Base-by-base conservation (phyloP, 148 eudicot genomes). In the Selenicereus undatus region DNA sequence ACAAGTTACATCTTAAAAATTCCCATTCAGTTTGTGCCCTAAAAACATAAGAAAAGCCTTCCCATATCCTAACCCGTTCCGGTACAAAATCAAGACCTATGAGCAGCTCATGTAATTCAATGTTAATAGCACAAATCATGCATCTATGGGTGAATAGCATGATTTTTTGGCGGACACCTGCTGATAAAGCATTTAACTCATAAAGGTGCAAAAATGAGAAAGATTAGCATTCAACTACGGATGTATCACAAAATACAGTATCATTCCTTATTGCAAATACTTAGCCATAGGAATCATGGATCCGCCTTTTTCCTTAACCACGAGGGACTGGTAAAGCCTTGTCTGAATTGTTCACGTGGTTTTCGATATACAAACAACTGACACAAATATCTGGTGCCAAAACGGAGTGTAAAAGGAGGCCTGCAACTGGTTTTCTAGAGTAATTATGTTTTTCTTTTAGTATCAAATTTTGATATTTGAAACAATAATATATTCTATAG, bases 281-380 rank as follows among this genome's bases (percentile, higher is more conserved):
- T 8, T 11, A 71, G 22, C 26, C 39, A 13, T 39, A 45, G 48
- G 35, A 51, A 71, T 71, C 70, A 79, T 17, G 16, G 22, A 32
- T 52, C 21, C 81, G 65, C 29, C 68, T 3, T 71, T 79, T 70
- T 4, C 81, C 52, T 54, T 51, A 42, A 80, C 56, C 54, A 54
- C 20, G 36, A n/a, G 42, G 32, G 13, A 72, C 24, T 22, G 71
- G 50, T 48, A 72, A 52, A 39, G 68, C 39, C 8, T 22, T 18
- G 32, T 60, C 4, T 10, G 45, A n/a, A 7, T 12, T 24, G 14
- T 45, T 43, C 27, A 39, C 0, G 52, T 43, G 52, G 58, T 73
- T 29, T 22, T 32, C 24, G 8, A 79, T 36, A 26, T 43, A 43
- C 48, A 71, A 18, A 73, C 22, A n/a, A 42, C 11, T 26, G 26